These are phyloP conservation scores for Pezicula rhizophila DNA, from an alignment of 2,329 filamentous ascomycete species.

Conservation along the genomic window DNA sequence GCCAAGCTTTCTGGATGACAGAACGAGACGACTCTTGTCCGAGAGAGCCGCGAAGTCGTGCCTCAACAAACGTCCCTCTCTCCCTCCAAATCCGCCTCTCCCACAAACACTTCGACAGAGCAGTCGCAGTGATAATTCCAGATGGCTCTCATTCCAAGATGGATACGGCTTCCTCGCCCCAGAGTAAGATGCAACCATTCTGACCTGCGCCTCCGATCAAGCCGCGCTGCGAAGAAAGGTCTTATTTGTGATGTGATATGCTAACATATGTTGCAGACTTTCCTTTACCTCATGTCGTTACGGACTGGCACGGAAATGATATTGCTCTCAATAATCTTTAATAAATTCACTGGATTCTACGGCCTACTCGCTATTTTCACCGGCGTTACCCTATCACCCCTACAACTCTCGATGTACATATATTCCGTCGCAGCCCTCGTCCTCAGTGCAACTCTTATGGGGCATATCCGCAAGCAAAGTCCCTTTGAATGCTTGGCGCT, in stretches of 20 bases:
- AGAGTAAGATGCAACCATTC: constrained; percentile 15
- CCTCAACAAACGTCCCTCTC: too few relatives aligned
- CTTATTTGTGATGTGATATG: background rate
- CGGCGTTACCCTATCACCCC: constrained; percentile 72
- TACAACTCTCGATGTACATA: constrained; percentile 87
- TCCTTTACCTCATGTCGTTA: constrained; percentile 80
- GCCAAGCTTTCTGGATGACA: too few relatives aligned
- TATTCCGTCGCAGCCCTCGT: constrained; percentile 72
- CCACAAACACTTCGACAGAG: constrained; percentile 1
- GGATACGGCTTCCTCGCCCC: constrained; percentile 24
- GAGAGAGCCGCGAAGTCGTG: too few relatives aligned
- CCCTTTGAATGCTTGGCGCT: constrained; percentile 76
- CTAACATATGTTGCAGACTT: constrained; percentile 50
- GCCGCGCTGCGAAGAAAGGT: background rate
- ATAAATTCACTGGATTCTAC: constrained; percentile 88
- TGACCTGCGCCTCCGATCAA: background rate
- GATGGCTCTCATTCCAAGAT: constrained; percentile 23
- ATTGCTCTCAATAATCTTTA: constrained; percentile 75
- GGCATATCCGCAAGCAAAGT: constrained; percentile 72
- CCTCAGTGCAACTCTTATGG: constrained; percentile 63
- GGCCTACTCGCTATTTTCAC: constrained; percentile 84
- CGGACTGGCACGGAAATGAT: constrained; percentile 84
- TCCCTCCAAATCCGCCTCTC: background rate
- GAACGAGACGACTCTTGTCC: too few relatives aligned
- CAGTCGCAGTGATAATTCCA: constrained; percentile 3